Evolutionary conservation across 2,329 filamentous ascomycete genomes (phyloP).

Genomic region (Aspergillus glaucus): DNA sequence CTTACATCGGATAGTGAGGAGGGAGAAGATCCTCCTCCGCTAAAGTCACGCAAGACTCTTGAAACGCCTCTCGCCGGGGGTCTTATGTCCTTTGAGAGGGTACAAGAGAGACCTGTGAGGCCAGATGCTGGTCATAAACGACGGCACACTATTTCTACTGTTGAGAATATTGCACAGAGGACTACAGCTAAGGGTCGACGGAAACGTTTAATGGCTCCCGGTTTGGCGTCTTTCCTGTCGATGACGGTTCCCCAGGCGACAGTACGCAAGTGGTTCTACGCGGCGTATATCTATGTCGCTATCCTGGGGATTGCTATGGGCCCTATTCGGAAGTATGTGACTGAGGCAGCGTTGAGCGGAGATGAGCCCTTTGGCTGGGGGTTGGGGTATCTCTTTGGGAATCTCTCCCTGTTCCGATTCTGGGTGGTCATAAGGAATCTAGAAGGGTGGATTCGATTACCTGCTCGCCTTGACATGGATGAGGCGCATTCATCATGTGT

Average conservation of each 20-base stretch:
- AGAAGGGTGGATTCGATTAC: constrained; percentile 69
- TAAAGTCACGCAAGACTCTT: constrained; percentile 32
- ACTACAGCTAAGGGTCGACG: constrained; percentile 58
- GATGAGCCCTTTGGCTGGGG: constrained; percentile 90
- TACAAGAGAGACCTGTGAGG: constrained; percentile 9
- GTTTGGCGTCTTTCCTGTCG: constrained; percentile 66
- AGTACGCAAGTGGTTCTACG: constrained; percentile 76
- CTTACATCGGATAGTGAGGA: constrained; percentile 34
- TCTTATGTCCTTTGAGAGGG: constrained; percentile 17
- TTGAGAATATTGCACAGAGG: constrained; percentile 26
- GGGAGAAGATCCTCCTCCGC: constrained; percentile 14
- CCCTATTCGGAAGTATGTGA: constrained; percentile 66
- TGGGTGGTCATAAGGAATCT: constrained; percentile 63
- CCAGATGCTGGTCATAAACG: constrained; percentile 17
- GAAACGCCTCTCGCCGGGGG: constrained; percentile 9
- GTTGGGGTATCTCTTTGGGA: constrained; percentile 79
- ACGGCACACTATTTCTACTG: constrained; percentile 50
- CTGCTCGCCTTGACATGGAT: constrained; percentile 36
- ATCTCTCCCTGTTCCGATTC: constrained; percentile 65
- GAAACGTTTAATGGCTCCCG: constrained; percentile 59
- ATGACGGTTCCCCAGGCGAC: constrained; percentile 73
- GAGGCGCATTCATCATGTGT: constrained; percentile 37
- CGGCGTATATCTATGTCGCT: constrained; percentile 66
- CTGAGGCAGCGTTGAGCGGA: constrained; percentile 58
- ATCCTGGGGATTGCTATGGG: constrained; percentile 62